A percentile compares a stretch with the other conserved stretches of the same genome.
Evolutionary conservation across 116 monocot species (phyloP).

Genomic region (Papilionanthe hybrid): DNA sequence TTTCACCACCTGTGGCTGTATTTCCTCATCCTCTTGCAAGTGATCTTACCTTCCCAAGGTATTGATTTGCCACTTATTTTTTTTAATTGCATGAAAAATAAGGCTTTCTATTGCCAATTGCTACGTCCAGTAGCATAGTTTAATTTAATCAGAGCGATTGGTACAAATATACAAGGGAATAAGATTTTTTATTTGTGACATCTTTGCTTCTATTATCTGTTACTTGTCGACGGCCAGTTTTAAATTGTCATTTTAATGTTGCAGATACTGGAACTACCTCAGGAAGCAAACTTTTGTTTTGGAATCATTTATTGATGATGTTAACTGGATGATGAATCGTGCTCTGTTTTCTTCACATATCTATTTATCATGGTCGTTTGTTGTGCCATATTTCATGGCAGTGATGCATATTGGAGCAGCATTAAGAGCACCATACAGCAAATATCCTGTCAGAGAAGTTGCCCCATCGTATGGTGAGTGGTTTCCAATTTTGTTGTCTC

Average conservation of each 20-base stretch:
- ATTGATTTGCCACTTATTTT: not conserved
- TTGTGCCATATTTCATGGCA: constrained; percentile 81
- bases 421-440: constrained; percentile 54
- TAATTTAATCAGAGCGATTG: not conserved
- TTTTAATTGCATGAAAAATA: too few species aligned
- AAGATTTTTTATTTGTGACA: not conserved
- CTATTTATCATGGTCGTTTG: constrained; percentile 96
- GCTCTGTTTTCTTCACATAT: constrained; percentile 80
- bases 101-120: not conserved
- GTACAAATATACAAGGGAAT: not conserved
- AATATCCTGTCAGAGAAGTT: constrained; percentile 33
- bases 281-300: constrained; percentile 99
- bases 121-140: not conserved
- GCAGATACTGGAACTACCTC: constrained; percentile 98
- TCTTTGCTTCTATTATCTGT: not conserved
- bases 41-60: constrained; percentile 95
- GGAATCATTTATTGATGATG: constrained; percentile 87
- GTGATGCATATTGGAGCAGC: constrained; percentile 65
- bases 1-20: constrained; percentile 90
- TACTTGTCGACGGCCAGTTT: not conserved
- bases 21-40: constrained; percentile 98
- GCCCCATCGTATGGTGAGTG: constrained; percentile 53
- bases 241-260: not conserved
- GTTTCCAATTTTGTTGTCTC: not conserved
- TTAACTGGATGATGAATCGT: constrained; percentile 97